Evolutionary conservation across 176 grass and related monocot genomes (phyloP).

Genomic region (Microstegium vimineum): DNA sequence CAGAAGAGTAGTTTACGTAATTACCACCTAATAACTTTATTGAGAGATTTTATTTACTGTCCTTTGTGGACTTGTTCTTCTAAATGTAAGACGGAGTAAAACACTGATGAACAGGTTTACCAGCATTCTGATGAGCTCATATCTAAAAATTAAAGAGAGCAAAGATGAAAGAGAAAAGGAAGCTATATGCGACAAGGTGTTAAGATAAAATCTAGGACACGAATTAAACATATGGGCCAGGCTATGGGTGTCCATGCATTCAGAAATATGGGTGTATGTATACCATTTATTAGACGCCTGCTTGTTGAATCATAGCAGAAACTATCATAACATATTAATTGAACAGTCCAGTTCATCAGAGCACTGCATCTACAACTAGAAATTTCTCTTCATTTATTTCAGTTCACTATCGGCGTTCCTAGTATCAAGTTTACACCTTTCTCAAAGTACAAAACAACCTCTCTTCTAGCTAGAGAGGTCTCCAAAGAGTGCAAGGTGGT

Average conservation of each 20-base stretch:
- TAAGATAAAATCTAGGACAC: background rate
- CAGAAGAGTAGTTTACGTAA: conserved; percentile 16
- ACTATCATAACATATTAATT: background rate
- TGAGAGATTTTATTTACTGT: background rate
- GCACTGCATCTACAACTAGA: background rate
- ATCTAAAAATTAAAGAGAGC: background rate
- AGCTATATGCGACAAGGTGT: background rate
- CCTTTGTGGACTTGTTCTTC: background rate
- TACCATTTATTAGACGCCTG: background rate
- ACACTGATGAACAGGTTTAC: background rate
- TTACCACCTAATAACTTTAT: background rate
- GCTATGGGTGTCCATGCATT: background rate
- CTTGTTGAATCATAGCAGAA: background rate
- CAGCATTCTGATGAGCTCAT: background rate
- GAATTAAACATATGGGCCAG: background rate
- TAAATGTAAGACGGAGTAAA: background rate
- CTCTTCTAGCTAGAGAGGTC: background rate
- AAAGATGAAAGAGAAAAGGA: background rate
- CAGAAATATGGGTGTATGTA: background rate
- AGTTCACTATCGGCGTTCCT: conserved; percentile 1
- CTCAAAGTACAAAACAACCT: background rate
- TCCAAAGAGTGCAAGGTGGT: background rate
- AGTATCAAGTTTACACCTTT: background rate
- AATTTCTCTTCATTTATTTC: background rate
- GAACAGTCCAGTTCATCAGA: background rate